Base-by-base conservation (phyloP, 1,139 yeast genomes). In the Candida sanyaensis region DNA sequence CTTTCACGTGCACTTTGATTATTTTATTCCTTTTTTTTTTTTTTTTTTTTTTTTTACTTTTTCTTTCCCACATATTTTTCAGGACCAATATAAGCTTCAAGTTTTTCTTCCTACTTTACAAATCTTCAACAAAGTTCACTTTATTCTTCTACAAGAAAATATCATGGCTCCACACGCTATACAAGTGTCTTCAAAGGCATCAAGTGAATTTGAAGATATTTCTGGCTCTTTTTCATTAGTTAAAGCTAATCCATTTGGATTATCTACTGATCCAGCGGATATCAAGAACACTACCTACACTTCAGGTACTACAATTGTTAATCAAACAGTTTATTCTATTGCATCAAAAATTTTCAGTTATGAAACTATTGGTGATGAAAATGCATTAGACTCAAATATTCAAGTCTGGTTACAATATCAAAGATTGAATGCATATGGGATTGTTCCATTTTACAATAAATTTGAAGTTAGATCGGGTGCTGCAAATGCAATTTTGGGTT, bases 401-500 rank as follows among this genome's bases (percentile, higher is more conserved):
- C 74, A 75, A 55, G 65, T 77, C 46, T 89, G 96, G 96, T 65
- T 78, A 42, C 63, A 61, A 40, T 78, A 78, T 61, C 70, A 73
- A 50, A 72, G 84, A 57, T 62, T 63, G 44, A 86, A 86, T 60
- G 73, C 81, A 8, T 65, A 68, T 46, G 87, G 86, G 13, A 69
- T 65, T 38, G 81, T 81, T 46, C 92, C 90, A 41, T 74, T 73
- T 48, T 68, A 81, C 58, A 77, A 78, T 64, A 73, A 76, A 59
- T 77, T 90, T 51, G 91, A 91, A 63, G 81, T 89, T 42, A 81
- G 97, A 64, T 75, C 87, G 2, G 98, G 97, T 57, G 96, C 97
- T 30, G 88, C 93, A 41, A 79, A 83, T 55, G 81, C 89, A 37
- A 75, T 93, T 45, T 73, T 88, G 49, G 98, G 97, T 26, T 91